Evolutionary conservation across 129 eudicot genomes (phyloP), one percentile per base, ranked within the genome.

Genomic region (Arctium minus): DNA sequence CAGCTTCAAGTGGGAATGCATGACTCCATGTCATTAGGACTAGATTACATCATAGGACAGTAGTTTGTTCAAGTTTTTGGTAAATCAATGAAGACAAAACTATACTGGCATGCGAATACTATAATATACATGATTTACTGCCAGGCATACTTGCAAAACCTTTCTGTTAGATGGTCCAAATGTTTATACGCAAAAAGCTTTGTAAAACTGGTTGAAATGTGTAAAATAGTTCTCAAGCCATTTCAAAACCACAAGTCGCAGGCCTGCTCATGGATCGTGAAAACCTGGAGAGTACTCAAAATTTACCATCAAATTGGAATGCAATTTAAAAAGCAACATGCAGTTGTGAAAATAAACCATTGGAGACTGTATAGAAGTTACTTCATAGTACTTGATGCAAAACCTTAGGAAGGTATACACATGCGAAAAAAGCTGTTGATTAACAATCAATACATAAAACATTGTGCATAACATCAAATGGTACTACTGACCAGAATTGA

Each of bases 401-500:
- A 13, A 39, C 44, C 62, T 50, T 15, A 53, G 65, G 15, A 53
- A 53, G 65, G 65, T 53, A 53, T 15, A 53, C 65, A 15, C 65
- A 53, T 15, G 65, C 65, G 6, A 53, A 9, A 44, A 53, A 53
- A 46, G 13, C 12, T 67, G 71, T 27, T 67, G 71, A 67, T 67
- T 67, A 53, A 56, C 33, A 77, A 32, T 77, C 32, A n/a, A 64
- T 79, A 33, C 42, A 76, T 48, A 69, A 82, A 70, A 69, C 79
- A 79, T 33, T 3, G 7, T 18, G 76, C 76, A 84, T 73, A 75
- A 73, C 83, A 84, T 79, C 37, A 79, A 72, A 84, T 22, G 74
- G 87, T 84, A 84, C 84, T 79, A 73, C 36, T 9, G 37, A 72
- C 53, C 80, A 73, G 44, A 35, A 73, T 44, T 68, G 87, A 84